Evolutionary conservation across 2,329 filamentous ascomycete genomes (phyloP), one percentile per base, ranked within the genome.

Genomic region (Talaromyces atroroseus): DNA sequence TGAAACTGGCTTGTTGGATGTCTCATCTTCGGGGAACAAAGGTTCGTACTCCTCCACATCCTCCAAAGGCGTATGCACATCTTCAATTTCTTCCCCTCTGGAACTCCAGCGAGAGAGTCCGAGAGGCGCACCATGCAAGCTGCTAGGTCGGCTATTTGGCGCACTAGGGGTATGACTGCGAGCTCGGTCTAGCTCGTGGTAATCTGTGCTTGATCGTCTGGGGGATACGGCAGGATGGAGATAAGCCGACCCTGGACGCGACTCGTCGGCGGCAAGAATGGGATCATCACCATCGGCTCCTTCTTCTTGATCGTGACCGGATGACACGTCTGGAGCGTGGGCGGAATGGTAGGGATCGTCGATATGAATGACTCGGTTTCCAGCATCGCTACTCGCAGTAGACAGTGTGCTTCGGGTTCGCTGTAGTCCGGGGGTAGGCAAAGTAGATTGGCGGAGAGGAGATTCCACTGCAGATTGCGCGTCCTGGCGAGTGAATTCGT

Each of bases 31-130:
- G 0, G 89, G 86, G 73, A 99, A 99, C 3, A 99, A 77, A 1
- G 94, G 94, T 70, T 97, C 92, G 66, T 97, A 97, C 70, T 97
- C 92, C 65, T 92, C 87, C 5, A 95, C 89, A 66, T 95, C 88
- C 64, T 95, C 90, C 8, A 95, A 76, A 5, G 89, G 89, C 3
- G 87, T 91, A 45, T 80, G 75, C 47, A 75, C 69, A 21, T 78
- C 77, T 48, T 83, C 80, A 49, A 67, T 65, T 29, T 79, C 76
- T 26, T 81, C 78, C 20, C 76, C 74, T 40, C 77, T 77, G 16
- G 78, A 83, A 74, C 66, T 75, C 74, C 71, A 86, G 69, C 71
- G 86, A 53, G 76, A 71, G 48, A 81, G 66, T 54, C 76, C 74
- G 16, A 80, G 76, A 6, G 80, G 74, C 47, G 75, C 78, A 61